Percentiles rank a stretch among this genome's conserved stretches.
Evolutionary conservation across 805 yeast species (phyloP).

Genomic region (Nakazawaea wickerhamii): DNA sequence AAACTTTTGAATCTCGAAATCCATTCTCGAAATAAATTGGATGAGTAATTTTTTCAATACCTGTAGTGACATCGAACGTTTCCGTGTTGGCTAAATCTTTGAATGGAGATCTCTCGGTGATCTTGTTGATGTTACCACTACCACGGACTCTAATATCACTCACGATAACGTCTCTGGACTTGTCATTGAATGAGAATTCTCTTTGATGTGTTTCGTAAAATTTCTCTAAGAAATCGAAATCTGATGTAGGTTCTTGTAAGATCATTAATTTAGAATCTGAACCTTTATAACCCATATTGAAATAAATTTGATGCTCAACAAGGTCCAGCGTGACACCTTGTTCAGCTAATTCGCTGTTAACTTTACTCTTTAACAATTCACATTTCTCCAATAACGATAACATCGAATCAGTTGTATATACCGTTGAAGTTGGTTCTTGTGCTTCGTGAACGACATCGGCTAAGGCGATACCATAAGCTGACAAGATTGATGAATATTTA

Average conservation of each 20-base stretch:
- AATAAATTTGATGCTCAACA: constrained; percentile 19
- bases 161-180: constrained; percentile 50
- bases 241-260: constrained; percentile 22
- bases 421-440: constrained; percentile 23
- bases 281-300: constrained; percentile 31
- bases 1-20: constrained; percentile 23
- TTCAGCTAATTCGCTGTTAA: constrained; percentile 22
- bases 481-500: constrained; percentile 40
- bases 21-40: constrained; percentile 24
- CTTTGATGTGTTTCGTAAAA: constrained; percentile 52
- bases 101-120: constrained; percentile 23
- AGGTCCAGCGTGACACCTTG: constrained; percentile 21
- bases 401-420: constrained; percentile 14
- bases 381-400: constrained; percentile 15
- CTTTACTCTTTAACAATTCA: constrained; percentile 15
- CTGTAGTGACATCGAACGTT: constrained; percentile 18
- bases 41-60: constrained; percentile 18
- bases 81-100: constrained; percentile 15
- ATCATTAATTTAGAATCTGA: constrained; percentile 77
- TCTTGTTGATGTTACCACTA: constrained; percentile 35
- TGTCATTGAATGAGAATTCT: constrained; percentile 63
- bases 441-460: constrained; percentile 29
- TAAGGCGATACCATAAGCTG: constrained; percentile 40
- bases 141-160: constrained; percentile 63
- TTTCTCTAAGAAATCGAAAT: constrained; percentile 30